Evolutionary conservation across 176 grass and related monocot genomes (phyloP).

Genomic region (Bolboschoenus planiculmis): DNA sequence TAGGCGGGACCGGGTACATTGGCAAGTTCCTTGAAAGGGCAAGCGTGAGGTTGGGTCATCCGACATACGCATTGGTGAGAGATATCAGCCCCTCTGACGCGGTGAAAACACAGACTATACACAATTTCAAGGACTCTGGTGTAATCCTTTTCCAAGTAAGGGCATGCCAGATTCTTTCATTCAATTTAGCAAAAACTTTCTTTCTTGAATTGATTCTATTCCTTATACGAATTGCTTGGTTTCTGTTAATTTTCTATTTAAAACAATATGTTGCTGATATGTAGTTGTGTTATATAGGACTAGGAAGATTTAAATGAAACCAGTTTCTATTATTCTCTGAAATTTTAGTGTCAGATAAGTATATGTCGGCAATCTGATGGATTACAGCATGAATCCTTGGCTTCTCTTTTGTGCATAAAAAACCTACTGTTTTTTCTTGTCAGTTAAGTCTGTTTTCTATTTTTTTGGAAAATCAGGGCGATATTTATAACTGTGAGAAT

Average conservation of each 20-base stretch:
- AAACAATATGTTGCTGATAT: not conserved
- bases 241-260: not conserved
- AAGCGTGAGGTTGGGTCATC: conserved; percentile 44
- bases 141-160: conserved; percentile 38
- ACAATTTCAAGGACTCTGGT: conserved; percentile 43
- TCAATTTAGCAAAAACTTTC: not conserved
- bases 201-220: not conserved
- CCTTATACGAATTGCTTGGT: not conserved
- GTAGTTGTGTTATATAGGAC: not conserved
- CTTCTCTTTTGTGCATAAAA: not conserved
- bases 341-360: not conserved
- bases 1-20: conserved; percentile 57
- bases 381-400: not conserved
- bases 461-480: conserved; percentile 1
- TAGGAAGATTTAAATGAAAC: not conserved
- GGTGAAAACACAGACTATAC: conserved; percentile 34
- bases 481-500: conserved; percentile 19
- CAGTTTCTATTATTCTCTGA: not conserved
- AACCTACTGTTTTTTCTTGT: not conserved
- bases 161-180: not conserved
- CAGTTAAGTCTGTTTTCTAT: not conserved
- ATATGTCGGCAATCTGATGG: not conserved
- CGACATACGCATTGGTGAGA: conserved; percentile 38
- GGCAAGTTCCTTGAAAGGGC: conserved; percentile 39
- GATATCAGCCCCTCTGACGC: conserved; percentile 25